Conservation (phyloP, 495 filamentous ascomycete species). For the Xylaria curta region DNA sequence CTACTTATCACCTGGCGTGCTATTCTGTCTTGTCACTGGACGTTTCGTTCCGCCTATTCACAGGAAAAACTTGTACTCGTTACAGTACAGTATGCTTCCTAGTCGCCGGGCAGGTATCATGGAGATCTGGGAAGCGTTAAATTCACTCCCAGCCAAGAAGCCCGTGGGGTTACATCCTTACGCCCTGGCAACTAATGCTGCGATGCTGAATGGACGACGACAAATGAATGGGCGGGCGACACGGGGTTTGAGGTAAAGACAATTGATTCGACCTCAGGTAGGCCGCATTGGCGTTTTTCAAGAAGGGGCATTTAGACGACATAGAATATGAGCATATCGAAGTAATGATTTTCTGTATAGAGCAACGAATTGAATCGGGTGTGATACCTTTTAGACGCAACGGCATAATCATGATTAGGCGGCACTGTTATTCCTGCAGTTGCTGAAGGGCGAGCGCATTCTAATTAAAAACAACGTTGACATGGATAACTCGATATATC, state of each 20-base stretch:
- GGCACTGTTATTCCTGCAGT: background rate
- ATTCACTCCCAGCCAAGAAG: conserved; percentile 56
- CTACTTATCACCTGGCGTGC: conserved; percentile 86
- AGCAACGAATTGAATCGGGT: background rate
- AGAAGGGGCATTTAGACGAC: conserved; percentile 6
- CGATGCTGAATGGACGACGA: conserved; percentile 34
- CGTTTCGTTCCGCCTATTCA: conserved; percentile 91
- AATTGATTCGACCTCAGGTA: background rate
- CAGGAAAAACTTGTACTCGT: conserved; percentile 89
- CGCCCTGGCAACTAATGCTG: conserved; percentile 16
- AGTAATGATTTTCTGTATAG: conserved; percentile 33
- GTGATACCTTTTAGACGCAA: conserved; percentile 12
- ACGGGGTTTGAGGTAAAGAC: conserved; percentile 28
- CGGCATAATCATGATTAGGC: background rate
- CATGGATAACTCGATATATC: background rate
- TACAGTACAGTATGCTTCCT: conserved; percentile 98
- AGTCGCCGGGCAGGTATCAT: conserved; percentile 75
- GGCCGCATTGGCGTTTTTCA: conserved; percentile 2
- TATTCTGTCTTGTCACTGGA: conserved; percentile 86
- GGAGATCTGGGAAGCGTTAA: conserved; percentile 80
- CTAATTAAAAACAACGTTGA: background rate
- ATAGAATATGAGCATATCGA: conserved; percentile 24
- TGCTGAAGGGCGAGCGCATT: background rate
- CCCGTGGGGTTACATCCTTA: conserved; percentile 33
- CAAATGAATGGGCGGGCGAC: conserved; percentile 38